Evolutionary conservation across 306 rosid genomes (phyloP), one percentile per base, ranked within the genome.

Genomic region (Erythrophleum fordii): DNA sequence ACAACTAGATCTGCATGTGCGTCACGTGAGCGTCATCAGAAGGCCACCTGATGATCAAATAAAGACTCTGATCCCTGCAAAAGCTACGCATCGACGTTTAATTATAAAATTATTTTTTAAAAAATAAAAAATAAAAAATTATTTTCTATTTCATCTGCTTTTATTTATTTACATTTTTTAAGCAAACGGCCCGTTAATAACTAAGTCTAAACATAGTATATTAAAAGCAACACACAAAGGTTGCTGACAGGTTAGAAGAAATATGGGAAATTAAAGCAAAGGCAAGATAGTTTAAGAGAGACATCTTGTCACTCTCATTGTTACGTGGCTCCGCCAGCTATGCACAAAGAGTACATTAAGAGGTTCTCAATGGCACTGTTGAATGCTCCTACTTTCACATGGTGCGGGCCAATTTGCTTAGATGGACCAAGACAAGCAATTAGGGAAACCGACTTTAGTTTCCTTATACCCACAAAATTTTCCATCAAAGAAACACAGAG

Each of bases 331-430:
- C 10, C 0, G 52, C 37, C 14, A 5, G 26, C 26, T 5, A 37
- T 37, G 18, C 29, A 13, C 20, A 71, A 70, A 11, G 35, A 65
- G 58, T n/a, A n/a, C n/a, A 55, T 83, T 56, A 16, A 59, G 37
- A 18, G 42, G 42, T 69, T 13, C 10, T 77, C 76, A 37, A 3
- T 52, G 51, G 49, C 61, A 72, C 73, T 13, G 26, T 48, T 23
- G 77, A 81, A 41, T 78, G 68, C 48, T 61, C 73, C 78, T 17
- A 29, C 64, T 64, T 48, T 72, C 89, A 85, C 91, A 80, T 85
- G 91, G 83, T 66, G 86, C 23, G 91, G 86, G 78, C 86, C 89
- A 20, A 37, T 60, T 42, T 45, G 75, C 83, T 65, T 85, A 74
- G 79, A 77, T 81, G 83, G 69, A 58, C n/a, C 41, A 76, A 68